Evolutionary conservation across 768 basidiomycete genomes (phyloP), one percentile per base, ranked within the genome.

Genomic region (Rhodocollybia butyracea): DNA sequence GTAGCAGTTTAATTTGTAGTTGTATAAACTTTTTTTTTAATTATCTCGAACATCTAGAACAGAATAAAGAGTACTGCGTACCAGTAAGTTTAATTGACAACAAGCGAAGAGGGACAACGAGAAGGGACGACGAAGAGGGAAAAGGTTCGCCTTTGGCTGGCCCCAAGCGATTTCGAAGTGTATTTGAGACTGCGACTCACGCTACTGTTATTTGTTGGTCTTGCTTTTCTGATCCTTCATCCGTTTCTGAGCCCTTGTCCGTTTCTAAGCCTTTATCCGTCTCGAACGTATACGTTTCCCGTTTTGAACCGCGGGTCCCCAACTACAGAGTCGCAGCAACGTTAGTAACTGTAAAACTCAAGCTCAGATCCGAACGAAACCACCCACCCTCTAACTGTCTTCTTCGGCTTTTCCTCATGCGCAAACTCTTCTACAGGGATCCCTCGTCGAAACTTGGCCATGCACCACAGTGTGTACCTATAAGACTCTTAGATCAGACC

Each of bases 401-500:
- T 93, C 70, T 83, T 88, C n/a, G 87, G 81, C 61, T 66, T 79
- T 11, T 78, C 67, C 51, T 84, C 82, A 61, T 89, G 82, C 5
- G 85, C 84, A 66, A 90, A 89, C 8, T 78, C 75, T 19, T 74
- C 65, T 2, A 88, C 74, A 1, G 82, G 71, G 26, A 73, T 62
- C 1, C 82, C 84, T 51, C 73, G 73, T 24, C 89, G 78, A 67
- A 78, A 94, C 64, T 90, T 92, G 64, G 89, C 83, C 84, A 91
- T 84, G 61, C 85, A 85, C 91, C 90, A 92, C 7, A 92, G 71
- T 55, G 92, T 82, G 63, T 94, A 94, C 64, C 91, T 93, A 60
- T 19, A n/a, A n/a, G n/a, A n/a, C n/a, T n/a, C n/a, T n/a, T n/a
- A n/a, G n/a, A n/a, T n/a, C n/a, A n/a, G n/a, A n/a, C n/a, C n/a